Base-by-base conservation (phyloP, 257 asterid genomes). In the Datura wrightii region DNA sequence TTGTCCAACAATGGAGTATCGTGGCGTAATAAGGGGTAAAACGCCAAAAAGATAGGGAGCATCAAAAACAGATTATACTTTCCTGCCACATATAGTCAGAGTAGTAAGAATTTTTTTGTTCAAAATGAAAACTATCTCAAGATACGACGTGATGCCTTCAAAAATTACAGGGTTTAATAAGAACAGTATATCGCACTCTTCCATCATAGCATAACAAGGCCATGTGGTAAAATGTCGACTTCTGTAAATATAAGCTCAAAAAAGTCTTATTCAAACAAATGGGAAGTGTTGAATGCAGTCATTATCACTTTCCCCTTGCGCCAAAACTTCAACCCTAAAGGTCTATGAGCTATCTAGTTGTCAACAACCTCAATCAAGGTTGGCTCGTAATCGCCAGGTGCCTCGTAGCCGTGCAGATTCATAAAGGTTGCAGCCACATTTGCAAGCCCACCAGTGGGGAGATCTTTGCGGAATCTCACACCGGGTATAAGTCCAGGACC, bases 401-500 rank as follows among this genome's bases (percentile, higher is more conserved):
- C 98, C 90, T 92, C 95, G 10, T 89, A 88, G 5, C 98, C 98
- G 8, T 96, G 99, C 19, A 96, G 86, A 90, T 94, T 96, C 90
- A 96, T 96, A 50, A 94, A 97, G 0, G 99, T 96, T 54, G 99
- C 94, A 78, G 99, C 98, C 31, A 96, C 99, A 41, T 96, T 96
- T 34, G 98, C 99, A 24, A 96, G 97, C 36, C 99, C 99, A 15
- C 91, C 99, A 6, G 48, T 82, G 0, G 98, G 97, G 11, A 96
- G 89, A 82, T 94, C 98, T 31, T 76, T 87, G 86, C 98, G 95
- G 95, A 92, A 96, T 86, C 94, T 92, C 83, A 90, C 93, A 5
- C 98, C 95, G 1, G 91, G 89, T 54, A 92, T 85, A 85, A 96
- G 86, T 58, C 98, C 99, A 66, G 98, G 98, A 19, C 98, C 99